Evolutionary conservation across 2,329 filamentous ascomycete species (phyloP).

Genomic region (Stagonosporopsis cucurbitacearum): DNA sequence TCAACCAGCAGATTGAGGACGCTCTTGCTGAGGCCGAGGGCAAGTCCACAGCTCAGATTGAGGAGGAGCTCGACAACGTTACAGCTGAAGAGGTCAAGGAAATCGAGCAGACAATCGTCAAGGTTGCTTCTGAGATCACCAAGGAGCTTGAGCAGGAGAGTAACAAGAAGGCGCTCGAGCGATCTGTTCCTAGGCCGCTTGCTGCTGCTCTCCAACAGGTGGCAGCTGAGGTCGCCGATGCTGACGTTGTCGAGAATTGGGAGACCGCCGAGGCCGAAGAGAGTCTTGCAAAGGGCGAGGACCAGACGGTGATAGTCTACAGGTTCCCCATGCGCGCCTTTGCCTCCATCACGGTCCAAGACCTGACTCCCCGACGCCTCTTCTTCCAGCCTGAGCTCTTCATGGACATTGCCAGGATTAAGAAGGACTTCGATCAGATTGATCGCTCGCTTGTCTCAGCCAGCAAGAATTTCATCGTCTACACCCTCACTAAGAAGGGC

Average conservation of each 20-base stretch:
- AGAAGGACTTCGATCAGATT: conserved; percentile 97
- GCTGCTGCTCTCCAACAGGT: conserved; percentile 65
- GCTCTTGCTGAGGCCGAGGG: conserved; percentile 61
- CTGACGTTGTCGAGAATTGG: conserved; percentile 81
- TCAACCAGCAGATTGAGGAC: conserved; percentile 68
- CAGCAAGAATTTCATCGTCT: conserved; percentile 89
- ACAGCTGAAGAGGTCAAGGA: conserved; percentile 59
- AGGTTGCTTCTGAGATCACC: conserved; percentile 53
- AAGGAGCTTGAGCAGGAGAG: conserved; percentile 61
- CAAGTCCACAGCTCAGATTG: conserved; percentile 52
- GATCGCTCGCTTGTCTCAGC: conserved; percentile 92
- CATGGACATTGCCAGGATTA: conserved; percentile 90
- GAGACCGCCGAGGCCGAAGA: conserved; percentile 82
- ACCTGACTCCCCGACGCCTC: conserved; percentile 62
- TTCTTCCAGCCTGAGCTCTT: conserved; percentile 79
- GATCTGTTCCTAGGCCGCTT: conserved; percentile 58
- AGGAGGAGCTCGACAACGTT: conserved; percentile 49
- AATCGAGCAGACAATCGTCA: conserved; percentile 61
- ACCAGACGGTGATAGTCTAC: conserved; percentile 77
- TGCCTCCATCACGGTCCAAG: conserved; percentile 80
- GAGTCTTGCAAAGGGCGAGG: conserved; percentile 70
- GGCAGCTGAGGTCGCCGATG: conserved; percentile 62
- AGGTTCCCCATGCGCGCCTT: conserved; percentile 98
- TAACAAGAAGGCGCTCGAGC: conserved; percentile 60
- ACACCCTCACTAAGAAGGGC: conserved; percentile 90